Evolutionary conservation across 495 filamentous ascomycete species (phyloP).

Genomic region (Xylaria curta): DNA sequence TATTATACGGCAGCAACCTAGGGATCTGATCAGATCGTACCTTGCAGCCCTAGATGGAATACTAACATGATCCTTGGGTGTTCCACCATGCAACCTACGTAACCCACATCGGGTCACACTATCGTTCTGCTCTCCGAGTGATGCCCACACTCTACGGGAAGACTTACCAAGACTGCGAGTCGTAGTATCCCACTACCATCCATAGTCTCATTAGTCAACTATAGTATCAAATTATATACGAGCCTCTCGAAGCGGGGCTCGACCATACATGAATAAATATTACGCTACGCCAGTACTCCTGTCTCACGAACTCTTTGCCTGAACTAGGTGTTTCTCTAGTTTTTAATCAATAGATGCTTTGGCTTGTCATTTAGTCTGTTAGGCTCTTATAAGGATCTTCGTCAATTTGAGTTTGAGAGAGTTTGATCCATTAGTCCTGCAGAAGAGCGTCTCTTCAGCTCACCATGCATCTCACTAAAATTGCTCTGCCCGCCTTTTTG

Average conservation of each 20-base stretch:
- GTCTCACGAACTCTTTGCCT: conserved; percentile 4
- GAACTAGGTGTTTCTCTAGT: not conserved
- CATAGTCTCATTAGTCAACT: not conserved
- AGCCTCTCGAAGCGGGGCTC: not conserved
- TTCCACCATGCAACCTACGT: not conserved
- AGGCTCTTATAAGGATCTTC: not conserved
- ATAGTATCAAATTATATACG: not conserved
- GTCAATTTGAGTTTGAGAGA: not conserved
- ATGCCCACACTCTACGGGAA: not conserved
- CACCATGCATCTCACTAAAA: conserved; percentile 7
- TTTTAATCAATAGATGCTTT: not conserved
- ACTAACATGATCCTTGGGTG: not conserved
- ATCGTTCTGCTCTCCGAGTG: not conserved
- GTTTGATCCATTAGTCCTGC: not conserved
- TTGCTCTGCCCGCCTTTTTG: conserved; percentile 11
- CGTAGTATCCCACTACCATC: not conserved
- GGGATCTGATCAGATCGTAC: not conserved
- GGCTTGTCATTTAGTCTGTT: not conserved
- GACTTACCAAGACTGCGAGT: not conserved
- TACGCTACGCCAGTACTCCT: not conserved
- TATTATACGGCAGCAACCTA: not conserved
- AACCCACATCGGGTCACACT: conserved; percentile 9
- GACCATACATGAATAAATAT: not conserved
- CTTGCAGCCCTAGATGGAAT: not conserved
- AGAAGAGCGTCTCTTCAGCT: not conserved